Base-by-base conservation (phyloP, 225 moss, liverwort and hornwort genomes). In the Ulota crispa region DNA sequence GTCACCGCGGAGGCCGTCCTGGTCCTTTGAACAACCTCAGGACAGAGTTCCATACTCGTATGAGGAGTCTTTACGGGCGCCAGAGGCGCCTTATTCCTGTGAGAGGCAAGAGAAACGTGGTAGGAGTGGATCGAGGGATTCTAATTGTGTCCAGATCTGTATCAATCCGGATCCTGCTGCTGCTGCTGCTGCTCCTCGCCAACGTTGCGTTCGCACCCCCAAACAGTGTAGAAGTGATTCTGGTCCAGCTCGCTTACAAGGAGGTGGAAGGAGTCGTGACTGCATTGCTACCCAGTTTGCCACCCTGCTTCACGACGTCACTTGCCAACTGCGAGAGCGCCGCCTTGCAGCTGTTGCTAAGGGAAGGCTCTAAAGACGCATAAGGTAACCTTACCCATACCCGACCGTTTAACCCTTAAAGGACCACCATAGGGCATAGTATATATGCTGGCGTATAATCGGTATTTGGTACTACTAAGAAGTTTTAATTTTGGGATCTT, bases 241-340 rank as follows among this genome's bases (percentile, higher is more conserved):
- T 41, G 32, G 59, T 57, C 78, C 83, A 77, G 72, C 83, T 77
- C 73, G 72, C 55, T 77, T 80, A 42, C 81, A 80, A 61, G 77
- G 83, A 76, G 75, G 85, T 65, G 50, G 73, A 63, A 73, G 78
- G 64, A 54, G 36, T n/a, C 57, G 43, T 34, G 71, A 72, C 13
- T 88, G 86, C 70, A 78, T 88, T 64, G 85, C 83, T 2, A 86
- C 86, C 55, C 80, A 75, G 26, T 88, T 86, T 34, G 88, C 86
- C 20, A 26, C 64, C 2, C 64, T 83, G 9, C 78, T 88, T 32
- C 9, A 73, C 57, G 83, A 88, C 57, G 52, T 80, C 1, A 83
- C 83, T 18, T 81, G 53, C 74, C 83, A 78, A 52, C 42, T 88
- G 70, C 78, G 86, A 73, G 70, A 88, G 64, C 86, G 70, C 77